Conservation (phyloP, 331 rosid genomes). For the Pyrus hybrid region DNA sequence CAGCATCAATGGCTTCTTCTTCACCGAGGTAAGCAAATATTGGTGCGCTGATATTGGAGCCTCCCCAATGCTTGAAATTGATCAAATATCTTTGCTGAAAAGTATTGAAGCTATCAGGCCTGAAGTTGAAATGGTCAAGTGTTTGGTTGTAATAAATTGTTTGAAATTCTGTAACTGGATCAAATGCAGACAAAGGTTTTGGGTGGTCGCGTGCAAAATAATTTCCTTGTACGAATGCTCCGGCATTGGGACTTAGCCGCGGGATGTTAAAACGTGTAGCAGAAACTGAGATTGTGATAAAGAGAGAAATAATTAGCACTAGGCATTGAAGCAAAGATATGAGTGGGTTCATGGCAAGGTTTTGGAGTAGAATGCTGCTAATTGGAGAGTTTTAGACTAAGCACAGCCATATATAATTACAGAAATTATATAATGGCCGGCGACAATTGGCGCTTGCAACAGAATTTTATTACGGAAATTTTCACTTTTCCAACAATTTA, state of each 20-base stretch:
- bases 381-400: background rate
- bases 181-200: background rate
- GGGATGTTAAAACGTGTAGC: slow-evolving; percentile 12
- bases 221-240: background rate
- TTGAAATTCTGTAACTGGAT: slow-evolving; percentile 13
- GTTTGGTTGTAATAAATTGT: slow-evolving; percentile 39
- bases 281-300: background rate
- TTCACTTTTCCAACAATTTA: background rate
- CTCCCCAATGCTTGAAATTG: slow-evolving; percentile 54
- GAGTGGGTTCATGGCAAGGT: background rate
- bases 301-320: background rate
- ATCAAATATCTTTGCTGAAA: slow-evolving; percentile 51
- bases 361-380: background rate
- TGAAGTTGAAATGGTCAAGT: slow-evolving; percentile 61
- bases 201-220: background rate
- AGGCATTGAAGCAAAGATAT: background rate
- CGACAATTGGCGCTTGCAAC: background rate
- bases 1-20: slow-evolving; percentile 37
- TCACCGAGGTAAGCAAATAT: slow-evolving; percentile 57
- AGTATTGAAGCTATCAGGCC: slow-evolving; percentile 43
- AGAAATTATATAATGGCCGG: background rate
- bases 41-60: slow-evolving; percentile 42
- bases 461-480: background rate
- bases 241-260: slow-evolving; percentile 32
- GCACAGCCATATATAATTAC: background rate